Evolutionary conservation across 495 filamentous ascomycete genomes (phyloP), one percentile per base, ranked within the genome.

Genomic region (Podospora sp.): DNA sequence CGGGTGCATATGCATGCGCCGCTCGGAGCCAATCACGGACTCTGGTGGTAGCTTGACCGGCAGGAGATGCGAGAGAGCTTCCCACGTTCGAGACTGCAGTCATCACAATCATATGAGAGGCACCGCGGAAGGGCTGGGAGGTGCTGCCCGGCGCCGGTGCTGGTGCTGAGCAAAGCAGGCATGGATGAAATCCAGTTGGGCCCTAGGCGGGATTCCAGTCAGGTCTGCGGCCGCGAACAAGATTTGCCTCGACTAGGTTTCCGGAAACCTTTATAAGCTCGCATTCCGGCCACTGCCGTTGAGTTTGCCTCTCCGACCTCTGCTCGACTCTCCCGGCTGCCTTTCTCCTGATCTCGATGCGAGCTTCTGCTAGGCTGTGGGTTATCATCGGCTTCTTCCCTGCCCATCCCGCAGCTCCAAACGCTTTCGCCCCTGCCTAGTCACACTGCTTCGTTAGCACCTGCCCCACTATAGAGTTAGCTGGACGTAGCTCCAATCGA

Each of bases 1-100:
- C 40, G 40, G 16, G 35, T 67, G 65, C 65, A 67, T 67, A 67
- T 67, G 65, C 65, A 67, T 24, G 49, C 59, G 29, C 46, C 2
- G 29, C 50, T 20, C 16, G 14, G 49, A 46, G 35, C 65, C 65
- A 67, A 67, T 67, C 65, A 61, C 26, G 36, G 56, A 35, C 26
- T 1, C 40, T 22, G 33, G 56, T 22, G 33, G 56, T 33, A 62
- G 56, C 49, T 62, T 9, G 58, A 20, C 29, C n/a, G 51, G 59
- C 49, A 50, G 25, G 9, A 55, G 22, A 52, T 14, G 49, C 20
- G 36, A 52, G 55, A 29, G 63, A 46, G 22, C 52, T 46, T 22
- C n/a, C 25, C 21, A 35, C 50, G 64, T 50, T 65, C 63, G 51
- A 33, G 62, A 57, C 62, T 65, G 62, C 62, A 58, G 51, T 65